Evolutionary conservation across 345 rosid genomes (phyloP).

Genomic region (Trapa incisa): DNA sequence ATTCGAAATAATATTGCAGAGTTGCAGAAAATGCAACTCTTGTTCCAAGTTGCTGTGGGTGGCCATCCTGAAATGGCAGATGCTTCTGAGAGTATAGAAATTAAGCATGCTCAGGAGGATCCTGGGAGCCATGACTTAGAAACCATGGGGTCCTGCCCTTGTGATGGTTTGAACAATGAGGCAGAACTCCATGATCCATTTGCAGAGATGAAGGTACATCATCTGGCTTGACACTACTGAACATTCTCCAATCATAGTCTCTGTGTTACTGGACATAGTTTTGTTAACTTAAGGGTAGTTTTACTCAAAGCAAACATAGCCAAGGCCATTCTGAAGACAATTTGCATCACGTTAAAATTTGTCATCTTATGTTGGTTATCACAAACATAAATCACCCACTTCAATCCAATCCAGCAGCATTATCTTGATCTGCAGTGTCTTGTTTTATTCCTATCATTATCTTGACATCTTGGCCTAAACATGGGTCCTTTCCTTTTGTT

Average conservation of each 20-base stretch:
- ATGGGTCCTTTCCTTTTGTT: neutral
- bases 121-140: neutral
- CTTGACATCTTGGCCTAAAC: neutral
- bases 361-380: too few relatives aligned
- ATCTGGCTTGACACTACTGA: neutral
- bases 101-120: constrained; percentile 3
- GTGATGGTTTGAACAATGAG: constrained; percentile 17
- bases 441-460: neutral
- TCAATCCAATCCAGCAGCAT: too few relatives aligned
- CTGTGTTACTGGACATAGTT: neutral
- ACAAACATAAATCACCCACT: too few relatives aligned
- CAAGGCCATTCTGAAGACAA: too few relatives aligned
- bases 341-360: too few relatives aligned
- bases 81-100: constrained; percentile 23
- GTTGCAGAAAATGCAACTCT: constrained; percentile 13
- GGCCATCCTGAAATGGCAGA: constrained; percentile 21
- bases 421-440: too few relatives aligned
- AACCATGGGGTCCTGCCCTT: constrained; percentile 12
- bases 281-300: too few relatives aligned
- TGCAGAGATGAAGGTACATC: constrained; percentile 14
- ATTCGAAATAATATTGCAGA: constrained; percentile 14
- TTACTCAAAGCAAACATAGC: too few relatives aligned
- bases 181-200: constrained; percentile 10
- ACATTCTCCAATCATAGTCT: neutral
- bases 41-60: constrained; percentile 16